These are phyloP conservation scores for Alternaria triticimaculans DNA, from an alignment of 2,329 filamentous ascomycete species.

Conservation along the genomic window DNA sequence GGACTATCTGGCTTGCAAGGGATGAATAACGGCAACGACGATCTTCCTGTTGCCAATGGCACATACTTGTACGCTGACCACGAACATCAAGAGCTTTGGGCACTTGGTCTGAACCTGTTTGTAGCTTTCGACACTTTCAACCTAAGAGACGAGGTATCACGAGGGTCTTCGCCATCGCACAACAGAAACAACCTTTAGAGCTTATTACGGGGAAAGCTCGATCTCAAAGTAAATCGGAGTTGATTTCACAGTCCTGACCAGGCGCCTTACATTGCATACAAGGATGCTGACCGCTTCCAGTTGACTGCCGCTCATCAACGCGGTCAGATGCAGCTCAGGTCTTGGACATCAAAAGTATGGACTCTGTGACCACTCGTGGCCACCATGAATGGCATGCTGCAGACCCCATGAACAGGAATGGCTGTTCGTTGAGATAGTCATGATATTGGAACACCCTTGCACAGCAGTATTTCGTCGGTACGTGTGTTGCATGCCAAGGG, in stretches of 20 bases:
- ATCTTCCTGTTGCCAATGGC: not conserved
- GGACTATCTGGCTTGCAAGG: not conserved
- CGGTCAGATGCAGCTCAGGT: not conserved
- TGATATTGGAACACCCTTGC: slow-evolving; percentile 1
- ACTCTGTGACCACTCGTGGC: not conserved
- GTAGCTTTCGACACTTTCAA: not conserved
- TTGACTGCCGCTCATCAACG: not conserved
- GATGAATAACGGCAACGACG: not conserved
- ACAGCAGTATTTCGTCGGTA: not conserved
- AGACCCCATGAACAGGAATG: not conserved
- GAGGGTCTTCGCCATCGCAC: not conserved
- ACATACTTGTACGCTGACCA: not conserved
- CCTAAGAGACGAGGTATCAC: not conserved
- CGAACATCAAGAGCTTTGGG: not conserved
- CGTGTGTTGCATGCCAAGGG: not conserved
- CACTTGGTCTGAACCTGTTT: not conserved
- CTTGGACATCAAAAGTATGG: not conserved
- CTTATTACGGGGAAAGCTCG: not conserved
- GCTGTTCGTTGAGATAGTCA: not conserved
- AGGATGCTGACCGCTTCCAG: not conserved
- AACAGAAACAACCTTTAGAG: no score
- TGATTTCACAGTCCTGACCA: not conserved
- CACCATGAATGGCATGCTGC: not conserved
- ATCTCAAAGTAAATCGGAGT: not conserved
- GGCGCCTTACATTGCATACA: not conserved